These are phyloP conservation scores for Bolboschoenus planiculmis DNA, from an alignment of 176 grass and related monocot genomes.

Conservation along the genomic window DNA sequence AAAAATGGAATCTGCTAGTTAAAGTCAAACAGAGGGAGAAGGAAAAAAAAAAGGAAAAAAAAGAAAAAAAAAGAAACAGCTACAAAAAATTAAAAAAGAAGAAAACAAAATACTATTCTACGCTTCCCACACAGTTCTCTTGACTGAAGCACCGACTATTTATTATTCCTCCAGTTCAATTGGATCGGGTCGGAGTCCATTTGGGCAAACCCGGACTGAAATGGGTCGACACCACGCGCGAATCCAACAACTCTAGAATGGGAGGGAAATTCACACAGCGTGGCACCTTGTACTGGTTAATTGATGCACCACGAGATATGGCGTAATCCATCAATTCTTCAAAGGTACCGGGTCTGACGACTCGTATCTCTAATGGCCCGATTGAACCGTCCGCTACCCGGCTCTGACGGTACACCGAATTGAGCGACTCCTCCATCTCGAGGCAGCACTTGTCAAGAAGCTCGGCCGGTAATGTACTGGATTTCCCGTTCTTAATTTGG, in stretches of 20 bases:
- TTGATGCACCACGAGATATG: constrained; percentile 78
- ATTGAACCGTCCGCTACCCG: constrained; percentile 80
- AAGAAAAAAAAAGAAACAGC: constrained; percentile 12
- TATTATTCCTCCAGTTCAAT: constrained; percentile 7
- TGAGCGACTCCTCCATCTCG: constrained; percentile 80
- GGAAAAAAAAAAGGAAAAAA: background rate
- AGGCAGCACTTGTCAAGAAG: constrained; percentile 62
- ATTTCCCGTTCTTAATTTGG: constrained; percentile 8
- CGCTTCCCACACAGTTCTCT: constrained; percentile 1
- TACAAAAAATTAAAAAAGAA: constrained; percentile 20
- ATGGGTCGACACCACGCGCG: constrained; percentile 70
- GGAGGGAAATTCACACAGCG: constrained; percentile 84
- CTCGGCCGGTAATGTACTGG: background rate
- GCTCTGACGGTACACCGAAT: constrained; percentile 87
- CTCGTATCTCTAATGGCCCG: constrained; percentile 84
- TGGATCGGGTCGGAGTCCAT: constrained; percentile 46
- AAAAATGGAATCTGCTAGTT: constrained; percentile 19
- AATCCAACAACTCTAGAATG: constrained; percentile 87
- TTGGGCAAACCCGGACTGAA: constrained; percentile 75
- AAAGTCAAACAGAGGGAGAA: constrained; percentile 31
- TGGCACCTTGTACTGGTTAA: constrained; percentile 94
- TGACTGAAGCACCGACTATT: constrained; percentile 1
- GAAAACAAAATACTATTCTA: constrained; percentile 19
- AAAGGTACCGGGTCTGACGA: constrained; percentile 66
- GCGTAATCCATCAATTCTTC: constrained; percentile 97